phyloP scores from a whole-genome alignment of 176 grass and related monocot species.

The Olyra latifolia region DNA sequence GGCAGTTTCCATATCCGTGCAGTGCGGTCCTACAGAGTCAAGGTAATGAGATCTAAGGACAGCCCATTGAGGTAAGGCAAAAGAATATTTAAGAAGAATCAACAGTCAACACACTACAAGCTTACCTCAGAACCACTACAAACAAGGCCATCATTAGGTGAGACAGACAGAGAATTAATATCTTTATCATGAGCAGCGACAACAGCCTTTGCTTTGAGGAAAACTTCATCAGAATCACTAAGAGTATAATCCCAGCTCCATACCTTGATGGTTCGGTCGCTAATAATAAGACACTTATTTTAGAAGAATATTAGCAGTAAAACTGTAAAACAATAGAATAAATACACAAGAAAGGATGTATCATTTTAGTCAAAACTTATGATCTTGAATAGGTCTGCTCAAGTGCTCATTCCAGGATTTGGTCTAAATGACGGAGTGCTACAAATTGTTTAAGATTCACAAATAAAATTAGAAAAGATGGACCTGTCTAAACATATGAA shows the following conservation, averaged over 20 bases:
- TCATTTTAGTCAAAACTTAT: slow-evolving; percentile 21
- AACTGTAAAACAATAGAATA: not conserved
- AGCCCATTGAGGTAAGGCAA: slow-evolving; percentile 22
- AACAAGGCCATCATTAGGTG: slow-evolving; percentile 85
- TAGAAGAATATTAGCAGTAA: slow-evolving; percentile 10
- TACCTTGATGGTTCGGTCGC: slow-evolving; percentile 86
- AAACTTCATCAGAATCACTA: slow-evolving; percentile 47
- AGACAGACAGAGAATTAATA: slow-evolving; percentile 87
- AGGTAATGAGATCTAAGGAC: slow-evolving; percentile 23
- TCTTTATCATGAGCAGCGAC: slow-evolving; percentile 96
- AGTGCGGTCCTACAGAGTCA: slow-evolving; percentile 70
- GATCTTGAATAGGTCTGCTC: not conserved
- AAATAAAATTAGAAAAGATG: not conserved
- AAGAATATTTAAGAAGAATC: slow-evolving; percentile 12
- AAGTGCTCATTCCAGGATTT: slow-evolving; percentile 2
- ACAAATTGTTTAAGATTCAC: not conserved
- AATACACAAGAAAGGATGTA: slow-evolving; percentile 1
- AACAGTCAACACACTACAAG: slow-evolving; percentile 32
- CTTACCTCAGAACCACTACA: slow-evolving; percentile 95
- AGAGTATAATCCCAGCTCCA: slow-evolving; percentile 69
- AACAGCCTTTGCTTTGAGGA: slow-evolving; percentile 81
- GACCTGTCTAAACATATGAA: not conserved
- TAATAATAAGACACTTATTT: slow-evolving; percentile 33
- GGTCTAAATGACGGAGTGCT: not conserved
- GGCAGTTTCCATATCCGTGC: slow-evolving; percentile 96